Percentiles rank a stretch among this genome's conserved stretches.
These are phyloP conservation scores for Ustilago hordei DNA, from an alignment of 1,284 basidiomycete genomes.

Conservation along the genomic window DNA sequence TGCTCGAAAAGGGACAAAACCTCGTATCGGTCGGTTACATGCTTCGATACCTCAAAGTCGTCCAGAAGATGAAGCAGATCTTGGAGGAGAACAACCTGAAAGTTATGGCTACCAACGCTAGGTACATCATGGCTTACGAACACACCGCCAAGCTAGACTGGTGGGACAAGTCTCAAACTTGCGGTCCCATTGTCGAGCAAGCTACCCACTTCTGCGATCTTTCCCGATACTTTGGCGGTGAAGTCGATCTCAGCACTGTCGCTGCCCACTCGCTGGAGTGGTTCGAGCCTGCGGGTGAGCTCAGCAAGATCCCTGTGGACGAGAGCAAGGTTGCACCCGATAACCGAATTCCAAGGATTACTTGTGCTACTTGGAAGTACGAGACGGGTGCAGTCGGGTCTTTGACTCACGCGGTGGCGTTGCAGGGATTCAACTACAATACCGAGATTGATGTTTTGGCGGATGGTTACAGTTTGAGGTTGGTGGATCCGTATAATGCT, in stretches of 20 bases:
- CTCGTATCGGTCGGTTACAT: slow-evolving; percentile 89
- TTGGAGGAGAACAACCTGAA: slow-evolving; percentile 92
- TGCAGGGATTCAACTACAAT: slow-evolving; percentile 68
- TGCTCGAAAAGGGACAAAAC: slow-evolving; percentile 71
- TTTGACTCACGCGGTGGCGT: slow-evolving; percentile 67
- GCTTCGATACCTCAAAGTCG: slow-evolving; percentile 74
- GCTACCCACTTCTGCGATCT: slow-evolving; percentile 83
- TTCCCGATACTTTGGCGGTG: slow-evolving; percentile 97
- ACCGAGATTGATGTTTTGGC: slow-evolving; percentile 67
- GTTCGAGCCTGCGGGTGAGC: slow-evolving; percentile 77
- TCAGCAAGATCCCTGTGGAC: slow-evolving; percentile 84
- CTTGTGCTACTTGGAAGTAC: slow-evolving; percentile 69
- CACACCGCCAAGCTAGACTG: slow-evolving; percentile 81
- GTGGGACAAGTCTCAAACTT: slow-evolving; percentile 96
- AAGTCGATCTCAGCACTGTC: slow-evolving; percentile 88
- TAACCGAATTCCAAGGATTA: slow-evolving; percentile 67
- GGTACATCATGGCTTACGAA: slow-evolving; percentile 92
- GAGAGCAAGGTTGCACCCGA: slow-evolving; percentile 77
- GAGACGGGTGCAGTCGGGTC: slow-evolving; percentile 66
- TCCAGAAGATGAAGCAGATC: slow-evolving; percentile 95
- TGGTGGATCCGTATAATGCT: slow-evolving; percentile 68
- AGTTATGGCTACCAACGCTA: slow-evolving; percentile 96
- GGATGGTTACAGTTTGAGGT: slow-evolving; percentile 65
- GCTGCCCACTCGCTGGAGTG: slow-evolving; percentile 71
- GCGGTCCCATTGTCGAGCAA: slow-evolving; percentile 93